Evolutionary conservation across 768 basidiomycete genomes (phyloP), one percentile per base, ranked within the genome.

Genomic region (Cantharellus cinnabarinus): DNA sequence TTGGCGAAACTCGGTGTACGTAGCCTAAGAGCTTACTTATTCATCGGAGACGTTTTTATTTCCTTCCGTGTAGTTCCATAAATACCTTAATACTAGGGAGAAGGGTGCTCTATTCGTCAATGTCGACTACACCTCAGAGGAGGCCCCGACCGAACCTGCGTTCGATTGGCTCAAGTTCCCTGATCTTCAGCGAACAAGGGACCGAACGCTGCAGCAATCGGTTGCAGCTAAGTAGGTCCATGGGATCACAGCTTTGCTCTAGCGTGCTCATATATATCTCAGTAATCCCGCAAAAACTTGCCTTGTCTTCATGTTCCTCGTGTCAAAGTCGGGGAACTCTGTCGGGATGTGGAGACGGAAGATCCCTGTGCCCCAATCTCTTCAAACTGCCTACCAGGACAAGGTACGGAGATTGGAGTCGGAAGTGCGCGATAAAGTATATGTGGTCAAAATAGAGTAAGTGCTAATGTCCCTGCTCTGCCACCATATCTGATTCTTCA

Each of bases 261-360:
- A 3, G 53, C n/a, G 38, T 34, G 7, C 14, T 15, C 35, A 20
- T 48, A 4, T 61, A 2, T 50, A 10, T 57, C 39, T 3, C n/a
- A 62, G 62, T 52, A 60, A 62, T 42, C 62, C 61, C 20, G 54
- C 56, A 7, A 55, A n/a, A 3, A 62, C 62, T n/a, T 42, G 42
- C 20, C 61, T 62, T 14, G 62, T 62, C 3, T 62, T 62, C 44
- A 56, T 41, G 2, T 62, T 62, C 41, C 50, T 62, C n/a, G 20
- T 61, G 7, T 62, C 62, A 3, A 61, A 62, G 50, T 57, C 62
- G 54, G 44, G 54, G 40, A 62, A 62, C 56, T 63, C 62, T 14
- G 29, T 62, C 2, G 61, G 51, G 20, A 61, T 62, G 20, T 62
- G 62, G 62, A 60, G 61, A 4, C 44, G 62, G 37, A 57, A 61